Conservation (phyloP, 2,329 filamentous ascomycete species). For the Didymella pomorum region DNA sequence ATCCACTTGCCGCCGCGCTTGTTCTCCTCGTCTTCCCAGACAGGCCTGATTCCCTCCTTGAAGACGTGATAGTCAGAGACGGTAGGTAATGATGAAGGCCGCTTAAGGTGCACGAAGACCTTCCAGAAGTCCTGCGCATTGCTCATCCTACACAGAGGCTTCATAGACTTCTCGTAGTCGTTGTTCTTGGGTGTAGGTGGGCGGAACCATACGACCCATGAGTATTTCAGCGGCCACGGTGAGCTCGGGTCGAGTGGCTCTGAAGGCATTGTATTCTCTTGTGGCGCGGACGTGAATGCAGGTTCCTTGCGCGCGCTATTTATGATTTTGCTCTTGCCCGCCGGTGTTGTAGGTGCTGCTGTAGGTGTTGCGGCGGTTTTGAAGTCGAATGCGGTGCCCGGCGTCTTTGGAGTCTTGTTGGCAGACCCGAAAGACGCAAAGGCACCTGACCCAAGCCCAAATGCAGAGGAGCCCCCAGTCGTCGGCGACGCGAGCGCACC, state of each 20-base stretch:
- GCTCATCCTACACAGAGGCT: conserved; percentile 80
- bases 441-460: conserved; percentile 91
- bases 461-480: conserved; percentile 81
- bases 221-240: conserved; percentile 73
- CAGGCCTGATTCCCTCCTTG: conserved; percentile 92
- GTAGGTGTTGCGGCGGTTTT: conserved; percentile 62
- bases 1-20: conserved; percentile 98
- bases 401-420: conserved; percentile 85
- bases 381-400: conserved; percentile 81
- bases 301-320: conserved; percentile 50
- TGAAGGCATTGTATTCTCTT: conserved; percentile 50
- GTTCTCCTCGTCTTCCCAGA: conserved; percentile 99
- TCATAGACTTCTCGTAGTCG: conserved; percentile 96
- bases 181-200: conserved; percentile 97
- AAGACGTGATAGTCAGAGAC: conserved; percentile 99
- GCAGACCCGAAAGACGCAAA: conserved; percentile 92
- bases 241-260: conserved; percentile 49
- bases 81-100: conserved; percentile 84
- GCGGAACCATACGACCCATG: conserved; percentile 97
- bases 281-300: conserved; percentile 33
- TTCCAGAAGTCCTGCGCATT: conserved; percentile 92
- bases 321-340: conserved; percentile 62
- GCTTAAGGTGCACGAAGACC: conserved; percentile 87
- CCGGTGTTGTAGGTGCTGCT: conserved; percentile 62
- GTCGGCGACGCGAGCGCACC: conserved; percentile 76